Conservation (phyloP, 2,329 filamentous ascomycete genomes). For the Monosporascus sp. region DNA sequence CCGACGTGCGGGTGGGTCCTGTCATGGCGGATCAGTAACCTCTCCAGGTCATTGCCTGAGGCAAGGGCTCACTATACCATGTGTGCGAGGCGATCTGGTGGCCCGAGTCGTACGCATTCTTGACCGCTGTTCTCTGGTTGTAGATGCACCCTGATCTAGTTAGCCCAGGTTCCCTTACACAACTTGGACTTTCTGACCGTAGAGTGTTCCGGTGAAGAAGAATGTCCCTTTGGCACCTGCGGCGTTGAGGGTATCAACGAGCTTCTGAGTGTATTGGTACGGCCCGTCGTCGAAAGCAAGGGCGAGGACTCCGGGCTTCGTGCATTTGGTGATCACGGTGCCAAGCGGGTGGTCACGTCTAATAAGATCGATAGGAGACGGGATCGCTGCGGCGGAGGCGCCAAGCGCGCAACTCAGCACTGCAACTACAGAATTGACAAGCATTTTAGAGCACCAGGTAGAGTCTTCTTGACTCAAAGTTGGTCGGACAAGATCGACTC, state of each 20-base stretch:
- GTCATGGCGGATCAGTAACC: conserved; percentile 1
- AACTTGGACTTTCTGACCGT: conserved; percentile 22
- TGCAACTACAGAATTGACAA: conserved; percentile 16
- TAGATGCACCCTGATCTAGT: conserved; percentile 35
- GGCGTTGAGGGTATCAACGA: conserved; percentile 45
- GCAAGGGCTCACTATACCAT: conserved; percentile 28
- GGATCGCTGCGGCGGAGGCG: conserved; percentile 22
- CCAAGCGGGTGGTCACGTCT: conserved; percentile 35
- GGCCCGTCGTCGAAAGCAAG: conserved; percentile 52
- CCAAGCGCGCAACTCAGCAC: conserved; percentile 20
- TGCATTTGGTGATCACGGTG: conserved; percentile 39
- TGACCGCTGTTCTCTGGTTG: conserved; percentile 45
- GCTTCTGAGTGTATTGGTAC: conserved; percentile 39
- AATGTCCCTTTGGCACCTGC: conserved; percentile 47
- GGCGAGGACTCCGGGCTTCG: conserved; percentile 38
- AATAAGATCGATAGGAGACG: conserved; percentile 34
- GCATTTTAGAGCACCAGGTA: conserved; percentile 13
- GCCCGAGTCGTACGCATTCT: conserved; percentile 43
- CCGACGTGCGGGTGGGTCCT: conserved; percentile 42
- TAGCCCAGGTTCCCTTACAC: conserved; percentile 3
- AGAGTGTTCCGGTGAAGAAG: conserved; percentile 47
- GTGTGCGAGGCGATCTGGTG: conserved; percentile 51
- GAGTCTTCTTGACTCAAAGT: not conserved
- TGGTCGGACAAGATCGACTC: not conserved
- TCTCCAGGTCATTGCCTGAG: not conserved